Conservation (phyloP, 257 asterid genomes). For the Solanum dulcamara region DNA sequence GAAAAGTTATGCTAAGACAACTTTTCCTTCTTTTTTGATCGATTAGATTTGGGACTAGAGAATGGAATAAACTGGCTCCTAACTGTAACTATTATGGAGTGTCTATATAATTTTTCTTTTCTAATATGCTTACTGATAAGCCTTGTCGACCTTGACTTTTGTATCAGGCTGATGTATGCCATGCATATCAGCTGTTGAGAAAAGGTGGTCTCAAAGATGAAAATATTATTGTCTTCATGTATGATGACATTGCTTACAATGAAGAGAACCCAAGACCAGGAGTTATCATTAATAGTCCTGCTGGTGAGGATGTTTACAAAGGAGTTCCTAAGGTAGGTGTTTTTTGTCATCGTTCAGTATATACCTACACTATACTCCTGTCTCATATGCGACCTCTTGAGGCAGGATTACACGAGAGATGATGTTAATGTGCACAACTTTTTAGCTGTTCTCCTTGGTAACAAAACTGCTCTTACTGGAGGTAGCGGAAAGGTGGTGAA, state of each 20-base stretch:
- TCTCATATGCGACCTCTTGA: constrained; percentile 22
- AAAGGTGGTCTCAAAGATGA: constrained; percentile 89
- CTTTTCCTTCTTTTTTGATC: constrained; percentile 6
- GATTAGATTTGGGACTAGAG: not conserved
- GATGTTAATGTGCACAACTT: constrained; percentile 72
- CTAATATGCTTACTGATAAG: not conserved
- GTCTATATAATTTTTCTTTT: not conserved
- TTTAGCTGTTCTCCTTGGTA: constrained; percentile 65
- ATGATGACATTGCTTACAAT: constrained; percentile 77
- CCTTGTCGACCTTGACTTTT: not conserved
- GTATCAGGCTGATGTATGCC: constrained; percentile 82
- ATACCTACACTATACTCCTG: not conserved
- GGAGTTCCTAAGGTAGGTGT: not conserved
- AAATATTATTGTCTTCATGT: constrained; percentile 78
- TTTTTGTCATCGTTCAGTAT: not conserved
- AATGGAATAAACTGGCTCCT: not conserved
- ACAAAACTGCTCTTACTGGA: constrained; percentile 69
- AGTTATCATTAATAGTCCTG: constrained; percentile 76
- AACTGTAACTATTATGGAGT: not conserved
- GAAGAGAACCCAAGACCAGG: constrained; percentile 89
- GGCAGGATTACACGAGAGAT: constrained; percentile 75
- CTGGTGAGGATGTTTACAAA: constrained; percentile 43
- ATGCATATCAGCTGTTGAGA: constrained; percentile 81
- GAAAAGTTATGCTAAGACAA: not conserved
- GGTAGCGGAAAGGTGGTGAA: constrained; percentile 94